These are phyloP conservation scores for Phytophthora capsici DNA, from an alignment of 352 stramenopile genomes.

Conservation along the genomic window DNA sequence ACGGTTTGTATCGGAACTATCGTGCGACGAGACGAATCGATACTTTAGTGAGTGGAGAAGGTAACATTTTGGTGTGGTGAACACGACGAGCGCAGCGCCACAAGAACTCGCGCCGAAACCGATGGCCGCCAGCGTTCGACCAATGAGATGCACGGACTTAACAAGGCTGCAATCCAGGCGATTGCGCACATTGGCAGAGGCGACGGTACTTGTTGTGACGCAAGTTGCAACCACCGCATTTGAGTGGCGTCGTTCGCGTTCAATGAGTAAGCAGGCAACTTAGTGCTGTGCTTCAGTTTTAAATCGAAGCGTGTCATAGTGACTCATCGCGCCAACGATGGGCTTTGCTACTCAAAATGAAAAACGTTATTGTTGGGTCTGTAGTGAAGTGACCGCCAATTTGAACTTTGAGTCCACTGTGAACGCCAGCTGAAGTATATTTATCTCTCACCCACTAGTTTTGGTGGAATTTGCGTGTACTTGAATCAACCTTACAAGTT, in stretches of 20 bases:
- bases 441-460: too few relatives aligned
- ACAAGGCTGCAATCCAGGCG: constrained; percentile 1
- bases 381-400: too few relatives aligned
- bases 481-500: too few relatives aligned
- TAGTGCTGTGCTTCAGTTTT: too few relatives aligned
- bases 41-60: constrained; percentile 1
- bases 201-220: neutral
- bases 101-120: constrained; percentile 19
- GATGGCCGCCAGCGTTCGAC: constrained; percentile 10
- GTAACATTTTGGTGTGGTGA: constrained; percentile 11
- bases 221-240: neutral
- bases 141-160: constrained; percentile 10
- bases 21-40: constrained; percentile 21
- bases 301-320: too few relatives aligned
- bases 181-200: constrained; percentile 7
- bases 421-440: too few relatives aligned
- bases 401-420: too few relatives aligned
- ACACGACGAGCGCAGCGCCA: constrained; percentile 16
- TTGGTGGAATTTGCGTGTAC: neutral
- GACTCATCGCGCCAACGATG: too few relatives aligned
- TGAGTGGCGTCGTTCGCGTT: neutral
- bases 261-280: too few relatives aligned
- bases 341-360: too few relatives aligned
- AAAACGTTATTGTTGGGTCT: too few relatives aligned
- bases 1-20: neutral